Conservation (phyloP, 495 filamentous ascomycete genomes). For the Choiromyces venosus region DNA sequence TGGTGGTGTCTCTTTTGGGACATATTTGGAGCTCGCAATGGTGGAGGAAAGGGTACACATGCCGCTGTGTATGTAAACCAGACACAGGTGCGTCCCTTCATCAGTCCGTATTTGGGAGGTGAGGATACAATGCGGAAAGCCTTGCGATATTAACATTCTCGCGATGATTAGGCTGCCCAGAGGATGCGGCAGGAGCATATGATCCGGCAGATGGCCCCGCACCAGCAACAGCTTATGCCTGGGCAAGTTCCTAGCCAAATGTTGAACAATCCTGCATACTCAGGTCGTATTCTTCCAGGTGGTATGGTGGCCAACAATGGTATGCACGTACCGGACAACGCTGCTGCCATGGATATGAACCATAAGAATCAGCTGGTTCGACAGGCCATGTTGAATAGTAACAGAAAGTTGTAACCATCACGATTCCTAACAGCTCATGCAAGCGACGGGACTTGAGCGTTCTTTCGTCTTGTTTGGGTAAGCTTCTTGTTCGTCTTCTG, state of each 20-base stretch:
- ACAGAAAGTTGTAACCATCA: slow-evolving; percentile 53
- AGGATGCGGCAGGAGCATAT: slow-evolving; percentile 57
- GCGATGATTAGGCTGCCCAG: slow-evolving; percentile 20
- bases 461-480: slow-evolving; percentile 16
- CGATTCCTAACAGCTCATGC: slow-evolving; percentile 24
- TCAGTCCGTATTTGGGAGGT: neutral
- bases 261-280: slow-evolving; percentile 47
- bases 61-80: slow-evolving; percentile 59
- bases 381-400: slow-evolving; percentile 72
- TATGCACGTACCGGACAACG: slow-evolving; percentile 33
- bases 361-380: slow-evolving; percentile 57
- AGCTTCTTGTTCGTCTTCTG: slow-evolving; percentile 17
- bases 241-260: slow-evolving; percentile 37
- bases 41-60: slow-evolving; percentile 13
- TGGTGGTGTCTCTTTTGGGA: slow-evolving; percentile 99
- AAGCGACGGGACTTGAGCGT: slow-evolving; percentile 14
- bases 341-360: slow-evolving; percentile 22
- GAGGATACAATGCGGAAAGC: neutral
- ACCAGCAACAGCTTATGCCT: slow-evolving; percentile 50
- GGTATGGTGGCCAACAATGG: slow-evolving; percentile 48
- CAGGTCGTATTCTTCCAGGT: slow-evolving; percentile 55
- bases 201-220: slow-evolving; percentile 60
- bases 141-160: neutral
- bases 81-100: slow-evolving; percentile 62
- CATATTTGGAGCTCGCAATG: slow-evolving; percentile 66